Percentiles rank a stretch among this genome's conserved stretches.
Conservation (phyloP, 805 yeast species). For the Maudiozyma turicensis region DNA sequence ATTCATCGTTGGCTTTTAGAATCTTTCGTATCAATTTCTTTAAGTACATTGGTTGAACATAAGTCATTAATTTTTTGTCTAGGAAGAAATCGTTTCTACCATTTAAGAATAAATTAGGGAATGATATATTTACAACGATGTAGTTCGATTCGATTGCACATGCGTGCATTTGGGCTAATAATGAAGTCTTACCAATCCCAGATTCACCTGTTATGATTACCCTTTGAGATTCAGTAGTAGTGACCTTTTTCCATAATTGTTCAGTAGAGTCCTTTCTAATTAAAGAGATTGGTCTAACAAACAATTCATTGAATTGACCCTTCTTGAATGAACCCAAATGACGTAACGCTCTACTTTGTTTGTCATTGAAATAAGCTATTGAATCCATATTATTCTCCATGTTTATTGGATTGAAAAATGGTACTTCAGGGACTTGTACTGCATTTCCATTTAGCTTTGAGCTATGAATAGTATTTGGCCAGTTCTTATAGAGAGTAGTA, state of each 20-base stretch:
- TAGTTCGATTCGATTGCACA: constrained; percentile 38
- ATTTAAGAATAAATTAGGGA: constrained; percentile 51
- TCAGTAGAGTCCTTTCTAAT: constrained; percentile 41
- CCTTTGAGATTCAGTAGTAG: constrained; percentile 37
- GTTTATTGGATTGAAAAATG: constrained; percentile 12
- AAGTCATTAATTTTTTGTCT: constrained; percentile 39
- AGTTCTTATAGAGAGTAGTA: constrained; percentile 28
- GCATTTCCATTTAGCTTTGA: constrained; percentile 25
- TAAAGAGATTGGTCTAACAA: constrained; percentile 48
- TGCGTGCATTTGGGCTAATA: constrained; percentile 47
- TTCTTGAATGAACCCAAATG: constrained; percentile 57
- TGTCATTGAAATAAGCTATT: constrained; percentile 34
- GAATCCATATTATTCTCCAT: constrained; percentile 15
- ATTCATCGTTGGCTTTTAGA: constrained; percentile 35
- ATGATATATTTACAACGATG: constrained; percentile 53
- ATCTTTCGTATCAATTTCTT: constrained; percentile 49
- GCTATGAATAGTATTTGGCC: constrained; percentile 27
- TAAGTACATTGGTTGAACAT: constrained; percentile 73
- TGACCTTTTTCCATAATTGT: constrained; percentile 33
- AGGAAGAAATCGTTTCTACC: constrained; percentile 63
- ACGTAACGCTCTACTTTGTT: constrained; percentile 35
- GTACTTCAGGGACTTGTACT: constrained; percentile 19
- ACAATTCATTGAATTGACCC: constrained; percentile 59
- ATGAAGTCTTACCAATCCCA: constrained; percentile 74
- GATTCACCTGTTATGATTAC: constrained; percentile 53